A percentile compares a stretch with the other conserved stretches of the same genome.
phyloP scores from a whole-genome alignment of 768 basidiomycete species.

The Mycena kentingensis region DNA sequence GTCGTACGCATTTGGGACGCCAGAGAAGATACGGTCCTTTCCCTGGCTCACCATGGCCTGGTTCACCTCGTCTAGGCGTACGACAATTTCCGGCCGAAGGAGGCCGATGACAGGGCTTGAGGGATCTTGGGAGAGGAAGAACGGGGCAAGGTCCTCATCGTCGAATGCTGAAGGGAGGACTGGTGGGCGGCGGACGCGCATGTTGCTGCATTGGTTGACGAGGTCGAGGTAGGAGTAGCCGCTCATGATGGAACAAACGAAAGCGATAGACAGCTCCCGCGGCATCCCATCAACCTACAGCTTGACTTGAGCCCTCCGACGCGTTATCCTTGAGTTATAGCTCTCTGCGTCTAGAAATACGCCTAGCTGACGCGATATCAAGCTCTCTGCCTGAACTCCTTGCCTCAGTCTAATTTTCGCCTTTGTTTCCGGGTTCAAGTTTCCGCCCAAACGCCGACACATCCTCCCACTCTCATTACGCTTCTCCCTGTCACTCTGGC shows the following conservation, averaged over 20 bases:
- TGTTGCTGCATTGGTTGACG: slow-evolving; percentile 74
- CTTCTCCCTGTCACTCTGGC: too few relatives aligned
- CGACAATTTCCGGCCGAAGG: slow-evolving; percentile 57
- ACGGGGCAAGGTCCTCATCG: slow-evolving; percentile 53
- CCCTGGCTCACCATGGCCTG: slow-evolving; percentile 29
- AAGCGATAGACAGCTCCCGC: not conserved
- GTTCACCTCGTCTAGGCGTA: slow-evolving; percentile 56
- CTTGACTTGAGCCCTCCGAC: too few relatives aligned
- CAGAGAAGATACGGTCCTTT: slow-evolving; percentile 42
- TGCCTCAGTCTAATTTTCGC: too few relatives aligned
- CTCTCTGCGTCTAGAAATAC: too few relatives aligned
- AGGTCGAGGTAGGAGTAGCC: slow-evolving; percentile 59
- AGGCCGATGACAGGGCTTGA: slow-evolving; percentile 62
- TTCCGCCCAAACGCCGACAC: too few relatives aligned
- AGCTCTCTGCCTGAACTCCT: too few relatives aligned
- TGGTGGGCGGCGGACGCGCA: slow-evolving; percentile 39
- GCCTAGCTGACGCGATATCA: too few relatives aligned
- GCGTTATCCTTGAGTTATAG: too few relatives aligned
- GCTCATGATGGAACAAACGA: not conserved
- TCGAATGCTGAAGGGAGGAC: slow-evolving; percentile 34
- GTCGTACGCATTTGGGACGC: slow-evolving; percentile 25
- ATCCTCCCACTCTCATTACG: too few relatives aligned
- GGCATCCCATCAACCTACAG: too few relatives aligned
- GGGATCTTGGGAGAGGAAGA: slow-evolving; percentile 52
- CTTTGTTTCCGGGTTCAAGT: too few relatives aligned